A percentile compares a stretch with the other conserved stretches of the same genome.
These are phyloP conservation scores for Calonectria fujianensis DNA, from an alignment of 2,329 filamentous ascomycete genomes.

Conservation along the genomic window DNA sequence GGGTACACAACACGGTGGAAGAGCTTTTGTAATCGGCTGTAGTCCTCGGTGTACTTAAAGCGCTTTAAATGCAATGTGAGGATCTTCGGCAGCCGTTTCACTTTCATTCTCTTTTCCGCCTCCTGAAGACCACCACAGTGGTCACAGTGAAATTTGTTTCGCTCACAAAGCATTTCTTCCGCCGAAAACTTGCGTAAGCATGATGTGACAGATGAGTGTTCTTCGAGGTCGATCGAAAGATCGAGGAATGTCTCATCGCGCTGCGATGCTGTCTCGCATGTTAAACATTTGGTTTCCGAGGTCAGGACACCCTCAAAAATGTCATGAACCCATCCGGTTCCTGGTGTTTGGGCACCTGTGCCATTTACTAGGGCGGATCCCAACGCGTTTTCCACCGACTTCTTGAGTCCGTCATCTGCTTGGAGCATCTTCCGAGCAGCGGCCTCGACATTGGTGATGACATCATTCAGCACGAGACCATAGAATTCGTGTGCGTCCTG, in stretches of 20 bases:
- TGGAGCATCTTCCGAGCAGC: conserved; percentile 79
- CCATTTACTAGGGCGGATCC: conserved; percentile 60
- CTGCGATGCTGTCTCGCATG: conserved; percentile 96
- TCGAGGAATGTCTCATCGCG: conserved; percentile 97
- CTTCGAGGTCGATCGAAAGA: conserved; percentile 94
- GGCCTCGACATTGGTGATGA: conserved; percentile 95
- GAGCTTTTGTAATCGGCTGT: conserved; percentile 94
- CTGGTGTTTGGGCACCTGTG: conserved; percentile 72
- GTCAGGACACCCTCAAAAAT: conserved; percentile 96
- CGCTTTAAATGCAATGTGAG: conserved; percentile 94
- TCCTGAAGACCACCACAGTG: conserved; percentile 97
- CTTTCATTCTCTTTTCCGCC: conserved; percentile 99
- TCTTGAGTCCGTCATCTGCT: conserved; percentile 66
- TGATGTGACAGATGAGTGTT: conserved; percentile 96
- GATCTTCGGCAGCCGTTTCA: conserved; percentile 94
- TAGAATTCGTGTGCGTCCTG: conserved; percentile 99
- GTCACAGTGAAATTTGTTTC: conserved; percentile 99
- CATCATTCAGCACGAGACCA: conserved; percentile 94
- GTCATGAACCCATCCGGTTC: conserved; percentile 94
- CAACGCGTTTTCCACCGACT: conserved; percentile 68
- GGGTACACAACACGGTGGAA: conserved; percentile 98
- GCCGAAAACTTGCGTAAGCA: conserved; percentile 97
- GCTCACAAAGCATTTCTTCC: conserved; percentile 98
- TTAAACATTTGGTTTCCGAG: conserved; percentile 96
- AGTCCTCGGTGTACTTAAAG: conserved; percentile 98